A percentile compares a stretch with the other conserved stretches of the same genome.
Evolutionary conservation across 2,329 filamentous ascomycete genomes (phyloP).

Genomic region (Dryadomyces quercus-mongolicae): DNA sequence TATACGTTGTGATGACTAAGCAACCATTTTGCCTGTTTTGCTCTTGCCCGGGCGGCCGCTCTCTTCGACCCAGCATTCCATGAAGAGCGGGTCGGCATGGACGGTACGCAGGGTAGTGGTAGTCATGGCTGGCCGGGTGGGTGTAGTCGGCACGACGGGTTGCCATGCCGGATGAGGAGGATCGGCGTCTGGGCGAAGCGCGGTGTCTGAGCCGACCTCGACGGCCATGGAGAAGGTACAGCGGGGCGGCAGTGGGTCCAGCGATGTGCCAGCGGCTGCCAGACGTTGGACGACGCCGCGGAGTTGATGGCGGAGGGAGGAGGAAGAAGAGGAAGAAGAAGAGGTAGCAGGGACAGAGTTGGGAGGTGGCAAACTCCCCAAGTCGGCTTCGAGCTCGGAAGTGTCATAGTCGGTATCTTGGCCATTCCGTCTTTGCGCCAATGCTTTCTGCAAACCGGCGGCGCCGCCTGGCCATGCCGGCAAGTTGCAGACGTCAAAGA

Average conservation of each 20-base stretch:
- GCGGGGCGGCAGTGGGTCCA: conserved; percentile 45
- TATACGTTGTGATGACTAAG: not conserved
- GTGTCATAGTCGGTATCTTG: not conserved
- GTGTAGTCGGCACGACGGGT: conserved; percentile 7
- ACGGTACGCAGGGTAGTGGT: conserved; percentile 41
- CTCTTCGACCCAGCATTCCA: conserved; percentile 56
- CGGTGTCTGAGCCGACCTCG: conserved; percentile 27
- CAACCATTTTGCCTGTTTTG: conserved; percentile 28
- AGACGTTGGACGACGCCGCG: conserved; percentile 54
- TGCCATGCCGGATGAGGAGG: no score
- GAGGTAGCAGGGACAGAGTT: not conserved
- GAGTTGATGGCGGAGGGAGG: conserved; percentile 60
- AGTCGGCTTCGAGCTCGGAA: conserved; percentile 5
- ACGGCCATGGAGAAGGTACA: conserved; percentile 70
- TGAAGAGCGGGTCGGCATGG: conserved; percentile 45
- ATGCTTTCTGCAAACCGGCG: conserved; percentile 13
- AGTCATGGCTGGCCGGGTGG: conserved; percentile 17
- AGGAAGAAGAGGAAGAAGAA: not conserved
- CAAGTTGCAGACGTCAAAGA: conserved; percentile 44
- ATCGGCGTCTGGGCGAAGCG: not conserved
- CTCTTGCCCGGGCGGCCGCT: no score
- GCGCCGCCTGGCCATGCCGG: conserved; percentile 30
- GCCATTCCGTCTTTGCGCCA: not conserved
- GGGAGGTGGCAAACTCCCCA: not conserved
- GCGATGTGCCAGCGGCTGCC: conserved; percentile 43